phyloP scores from a whole-genome alignment of 164 flowering plant genomes.

The Brasenia schreberi region DNA sequence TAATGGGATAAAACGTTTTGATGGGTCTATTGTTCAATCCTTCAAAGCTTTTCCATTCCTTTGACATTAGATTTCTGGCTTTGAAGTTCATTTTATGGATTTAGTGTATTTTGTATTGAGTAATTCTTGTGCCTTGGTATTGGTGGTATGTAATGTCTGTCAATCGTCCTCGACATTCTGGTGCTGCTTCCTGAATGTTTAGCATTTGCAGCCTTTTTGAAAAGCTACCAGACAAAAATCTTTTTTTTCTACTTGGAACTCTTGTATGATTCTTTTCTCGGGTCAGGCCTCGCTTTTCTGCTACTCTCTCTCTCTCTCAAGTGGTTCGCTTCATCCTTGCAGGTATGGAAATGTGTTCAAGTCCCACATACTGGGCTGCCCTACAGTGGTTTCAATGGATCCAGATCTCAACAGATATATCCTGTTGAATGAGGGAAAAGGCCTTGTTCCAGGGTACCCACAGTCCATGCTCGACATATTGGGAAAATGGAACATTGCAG shows the following conservation, averaged over 20 bases:
- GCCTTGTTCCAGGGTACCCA: slow-evolving; percentile 93
- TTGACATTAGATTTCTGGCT: no score
- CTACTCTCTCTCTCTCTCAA: background rate
- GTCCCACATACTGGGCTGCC: slow-evolving; percentile 83
- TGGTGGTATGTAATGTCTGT: background rate
- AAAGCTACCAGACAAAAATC: background rate
- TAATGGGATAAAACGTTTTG: no score
- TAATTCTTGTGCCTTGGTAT: background rate
- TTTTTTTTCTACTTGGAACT: background rate
- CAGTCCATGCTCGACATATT: slow-evolving; percentile 82
- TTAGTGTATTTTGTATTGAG: background rate
- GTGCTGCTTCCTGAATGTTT: background rate
- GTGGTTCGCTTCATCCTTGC: background rate
- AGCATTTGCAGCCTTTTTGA: background rate
- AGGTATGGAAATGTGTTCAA: slow-evolving; percentile 89
- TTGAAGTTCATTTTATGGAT: background rate
- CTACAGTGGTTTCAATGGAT: slow-evolving; percentile 88
- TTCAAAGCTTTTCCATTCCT: background rate
- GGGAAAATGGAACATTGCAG: slow-evolving; percentile 80
- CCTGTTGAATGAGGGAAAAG: slow-evolving; percentile 78
- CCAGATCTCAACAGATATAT: slow-evolving; percentile 88
- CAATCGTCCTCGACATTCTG: background rate
- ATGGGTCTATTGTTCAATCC: background rate
- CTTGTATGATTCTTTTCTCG: background rate
- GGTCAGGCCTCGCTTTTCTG: no score